Percentiles rank a stretch among this genome's conserved stretches.
phyloP scores from a whole-genome alignment of 805 yeast genomes.

The Candida arabinofermentans region DNA sequence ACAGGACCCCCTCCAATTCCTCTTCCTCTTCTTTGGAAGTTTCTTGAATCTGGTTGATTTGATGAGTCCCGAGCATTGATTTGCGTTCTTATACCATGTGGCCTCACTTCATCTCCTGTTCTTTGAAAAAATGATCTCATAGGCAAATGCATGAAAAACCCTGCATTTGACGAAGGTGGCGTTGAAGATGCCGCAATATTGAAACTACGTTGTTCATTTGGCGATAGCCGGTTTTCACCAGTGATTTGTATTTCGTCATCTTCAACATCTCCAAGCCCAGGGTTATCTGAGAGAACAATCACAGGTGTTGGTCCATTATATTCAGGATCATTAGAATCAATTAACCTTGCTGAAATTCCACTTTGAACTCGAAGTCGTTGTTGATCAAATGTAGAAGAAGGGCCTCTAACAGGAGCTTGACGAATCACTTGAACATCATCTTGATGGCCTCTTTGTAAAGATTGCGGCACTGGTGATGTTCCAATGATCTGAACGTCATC shows the following conservation, averaged over 20 bases:
- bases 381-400: not conserved
- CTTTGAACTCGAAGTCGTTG: not conserved
- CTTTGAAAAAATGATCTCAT: not conserved
- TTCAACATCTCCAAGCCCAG: constrained; percentile 1
- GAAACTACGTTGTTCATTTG: constrained; percentile 4
- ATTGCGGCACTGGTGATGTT: not conserved
- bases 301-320: constrained; percentile 12
- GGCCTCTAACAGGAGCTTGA: not conserved
- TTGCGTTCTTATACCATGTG: not conserved
- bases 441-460: not conserved
- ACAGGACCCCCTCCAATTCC: too few species aligned
- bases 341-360: not conserved
- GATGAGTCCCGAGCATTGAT: not conserved
- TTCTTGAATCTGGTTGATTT: too few species aligned
- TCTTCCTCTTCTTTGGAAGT: too few species aligned
- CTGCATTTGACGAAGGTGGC: constrained; percentile 3
- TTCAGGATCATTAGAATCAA: too few species aligned
- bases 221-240: constrained; percentile 18
- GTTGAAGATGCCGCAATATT: constrained; percentile 9
- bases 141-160: constrained; percentile 14
- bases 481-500: constrained; percentile 1
- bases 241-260: constrained; percentile 23
- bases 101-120: not conserved
- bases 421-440: not conserved
- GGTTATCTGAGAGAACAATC: constrained; percentile 18